Conservation (phyloP, 1,284 basidiomycete species). For the Waitea zeae region DNA sequence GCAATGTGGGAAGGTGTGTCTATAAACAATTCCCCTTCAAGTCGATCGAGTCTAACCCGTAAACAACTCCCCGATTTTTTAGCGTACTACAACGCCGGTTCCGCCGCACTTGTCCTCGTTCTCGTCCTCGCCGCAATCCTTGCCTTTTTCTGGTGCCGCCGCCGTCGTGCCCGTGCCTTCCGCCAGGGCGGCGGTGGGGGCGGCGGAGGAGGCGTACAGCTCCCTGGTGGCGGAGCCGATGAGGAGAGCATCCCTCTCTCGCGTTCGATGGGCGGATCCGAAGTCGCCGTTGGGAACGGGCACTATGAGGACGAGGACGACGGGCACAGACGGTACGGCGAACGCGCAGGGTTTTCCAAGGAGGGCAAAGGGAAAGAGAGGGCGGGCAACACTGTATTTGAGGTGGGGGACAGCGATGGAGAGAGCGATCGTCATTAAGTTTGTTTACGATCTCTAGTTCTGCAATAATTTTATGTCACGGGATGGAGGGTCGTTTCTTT, state of each 20-base stretch:
- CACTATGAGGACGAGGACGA: constrained; percentile 12
- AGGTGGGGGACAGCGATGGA: constrained; percentile 26
- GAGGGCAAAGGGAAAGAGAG: constrained; percentile 29
- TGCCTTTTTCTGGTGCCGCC: constrained; percentile 56
- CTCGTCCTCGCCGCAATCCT: constrained; percentile 60
- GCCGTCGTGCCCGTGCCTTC: constrained; percentile 27
- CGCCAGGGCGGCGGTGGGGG: no score
- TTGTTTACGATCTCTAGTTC: no score
- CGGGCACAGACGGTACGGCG: constrained; percentile 16
- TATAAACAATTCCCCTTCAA: constrained; percentile 1
- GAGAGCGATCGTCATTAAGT: no score
- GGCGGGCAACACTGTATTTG: constrained; percentile 21
- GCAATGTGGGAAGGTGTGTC: constrained; percentile 71
- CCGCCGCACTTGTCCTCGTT: constrained; percentile 67
- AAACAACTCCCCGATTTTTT: constrained; percentile 3
- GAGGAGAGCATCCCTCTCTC: constrained; percentile 42
- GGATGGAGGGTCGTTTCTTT: no score
- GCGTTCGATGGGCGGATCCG: no score
- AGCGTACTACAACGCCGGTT: constrained; percentile 89
- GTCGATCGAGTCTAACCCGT: no score
- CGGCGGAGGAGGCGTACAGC: no score
- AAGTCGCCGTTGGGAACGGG: no score
- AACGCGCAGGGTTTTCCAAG: no score
- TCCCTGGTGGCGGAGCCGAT: constrained; percentile 15
- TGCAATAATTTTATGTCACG: no score